phyloP scores from a whole-genome alignment of 306 rosid species.

The Luffa acutangula region DNA sequence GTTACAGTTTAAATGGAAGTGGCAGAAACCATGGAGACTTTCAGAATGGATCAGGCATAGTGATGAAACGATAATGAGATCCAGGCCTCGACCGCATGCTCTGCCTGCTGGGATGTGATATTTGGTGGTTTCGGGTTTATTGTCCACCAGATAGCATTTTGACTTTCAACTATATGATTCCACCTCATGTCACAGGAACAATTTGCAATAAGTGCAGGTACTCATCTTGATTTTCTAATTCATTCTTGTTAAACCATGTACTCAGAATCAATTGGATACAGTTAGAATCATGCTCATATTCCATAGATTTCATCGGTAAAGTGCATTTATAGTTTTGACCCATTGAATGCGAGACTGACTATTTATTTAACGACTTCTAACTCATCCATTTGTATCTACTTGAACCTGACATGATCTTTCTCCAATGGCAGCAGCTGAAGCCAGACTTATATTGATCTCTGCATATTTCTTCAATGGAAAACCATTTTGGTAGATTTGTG shows the following conservation, averaged over 20 bases:
- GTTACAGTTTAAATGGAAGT: conserved; percentile 91
- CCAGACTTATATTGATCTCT: conserved; percentile 11
- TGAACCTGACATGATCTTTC: neutral
- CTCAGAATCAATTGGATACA: neutral
- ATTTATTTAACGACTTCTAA: neutral
- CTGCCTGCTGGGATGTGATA: conserved; percentile 34
- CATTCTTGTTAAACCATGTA: neutral
- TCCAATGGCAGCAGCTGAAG: conserved; percentile 13
- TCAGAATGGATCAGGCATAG: conserved; percentile 89
- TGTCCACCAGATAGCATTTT: conserved; percentile 25
- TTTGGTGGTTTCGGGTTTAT: conserved; percentile 25
- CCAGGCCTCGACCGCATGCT: conserved; percentile 72
- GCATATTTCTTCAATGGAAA: conserved; percentile 20
- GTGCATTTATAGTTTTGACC: neutral
- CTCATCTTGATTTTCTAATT: neutral
- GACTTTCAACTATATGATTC: conserved; percentile 27
- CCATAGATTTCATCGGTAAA: neutral
- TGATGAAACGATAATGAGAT: conserved; percentile 76
- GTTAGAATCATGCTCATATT: neutral
- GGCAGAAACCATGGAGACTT: conserved; percentile 99
- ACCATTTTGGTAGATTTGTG: conserved; percentile 25
- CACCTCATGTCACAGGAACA: conserved; percentile 21
- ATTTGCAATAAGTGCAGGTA: conserved; percentile 36
- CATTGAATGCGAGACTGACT: neutral
- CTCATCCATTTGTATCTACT: neutral